Evolutionary conservation across 2,329 filamentous ascomycete genomes (phyloP).

Genomic region (Claviceps fusiformis): DNA sequence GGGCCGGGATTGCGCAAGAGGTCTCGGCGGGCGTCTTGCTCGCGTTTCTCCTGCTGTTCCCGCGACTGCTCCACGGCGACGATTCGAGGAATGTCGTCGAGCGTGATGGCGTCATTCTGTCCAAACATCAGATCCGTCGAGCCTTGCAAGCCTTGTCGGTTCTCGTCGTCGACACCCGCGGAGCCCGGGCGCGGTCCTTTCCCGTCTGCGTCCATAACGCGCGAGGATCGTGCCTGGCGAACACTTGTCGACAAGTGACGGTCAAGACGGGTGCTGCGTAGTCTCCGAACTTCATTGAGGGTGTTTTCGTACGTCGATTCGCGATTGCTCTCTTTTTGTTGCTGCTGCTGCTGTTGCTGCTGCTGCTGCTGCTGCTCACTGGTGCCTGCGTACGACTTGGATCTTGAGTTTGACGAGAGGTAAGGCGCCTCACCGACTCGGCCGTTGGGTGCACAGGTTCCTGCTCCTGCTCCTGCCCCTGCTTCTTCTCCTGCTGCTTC

Average conservation of each 20-base stretch:
- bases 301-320: conserved; percentile 86
- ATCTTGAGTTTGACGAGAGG: conserved; percentile 53
- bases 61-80: conserved; percentile 90
- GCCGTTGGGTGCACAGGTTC: not conserved
- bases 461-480: not conserved
- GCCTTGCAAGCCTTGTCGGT: conserved; percentile 24
- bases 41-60: conserved; percentile 68
- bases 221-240: conserved; percentile 76
- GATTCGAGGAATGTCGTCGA: conserved; percentile 93
- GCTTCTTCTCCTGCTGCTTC: conserved; percentile 5
- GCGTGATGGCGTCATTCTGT: conserved; percentile 76
- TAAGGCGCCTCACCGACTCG: conserved; percentile 18
- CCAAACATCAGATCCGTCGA: conserved; percentile 75
- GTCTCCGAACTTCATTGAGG: conserved; percentile 81
- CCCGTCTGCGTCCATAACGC: conserved; percentile 60
- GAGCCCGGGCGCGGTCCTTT: conserved; percentile 62
- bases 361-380: too few species aligned
- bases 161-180: conserved; percentile 48
- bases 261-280: conserved; percentile 87
- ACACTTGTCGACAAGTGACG: conserved; percentile 89
- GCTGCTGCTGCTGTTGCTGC: conserved; percentile 17
- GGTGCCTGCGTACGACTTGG: conserved; percentile 57
- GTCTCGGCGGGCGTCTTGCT: conserved; percentile 39
- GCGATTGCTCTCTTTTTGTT: conserved; percentile 35
- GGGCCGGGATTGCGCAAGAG: conserved; percentile 43